Evolutionary conservation across 305 asterid species (phyloP), one percentile per base, ranked within the genome.

Genomic region (Solanum hybrid): DNA sequence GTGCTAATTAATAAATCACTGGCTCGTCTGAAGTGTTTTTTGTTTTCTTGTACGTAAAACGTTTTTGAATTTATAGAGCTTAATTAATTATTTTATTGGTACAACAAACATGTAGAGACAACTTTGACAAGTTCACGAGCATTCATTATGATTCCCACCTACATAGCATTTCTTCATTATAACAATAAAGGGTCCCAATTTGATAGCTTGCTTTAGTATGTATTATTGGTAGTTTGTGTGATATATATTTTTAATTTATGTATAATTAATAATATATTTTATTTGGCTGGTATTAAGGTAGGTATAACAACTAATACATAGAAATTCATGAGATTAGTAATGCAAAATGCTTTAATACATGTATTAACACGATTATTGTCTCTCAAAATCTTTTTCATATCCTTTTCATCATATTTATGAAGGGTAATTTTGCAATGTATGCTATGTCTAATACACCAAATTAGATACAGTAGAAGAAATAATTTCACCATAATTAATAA

Each of bases 61-160:
- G 38, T 69, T 34, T 38, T 32, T 22, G 40, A 22, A 24, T 34
- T 8, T 29, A 22, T 37, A 35, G 24, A 64, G 29, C 79, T 76
- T 46, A 89, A 60, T 36, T 37, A 75, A 56, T 86, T 17, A 60
- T 22, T 64, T 76, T 72, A 13, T n/a, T 56, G 38, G 51, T 46
- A 42, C 35, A 75, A 35, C 27, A 20, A 51, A 29, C 26, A 69
- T 56, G 2, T 51, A 17, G 87, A 46, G n/a, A n/a, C 87, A 84
- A 84, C 87, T 84, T 46, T n/a, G 73, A 82, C 29, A 17, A 46
- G 73, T 51, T 82, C 87, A 84, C 87, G 75, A 51, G 87, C 87
- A 10, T 24, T 34, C 29, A 29, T 51, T 46, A 51, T 46, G 73
- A 29, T 20, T 10, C 87, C 40, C 40, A 76, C 81, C 37, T 32